Evolutionary conservation across 1,284 basidiomycete species (phyloP).

Genomic region (Sporisorium sorghi): DNA sequence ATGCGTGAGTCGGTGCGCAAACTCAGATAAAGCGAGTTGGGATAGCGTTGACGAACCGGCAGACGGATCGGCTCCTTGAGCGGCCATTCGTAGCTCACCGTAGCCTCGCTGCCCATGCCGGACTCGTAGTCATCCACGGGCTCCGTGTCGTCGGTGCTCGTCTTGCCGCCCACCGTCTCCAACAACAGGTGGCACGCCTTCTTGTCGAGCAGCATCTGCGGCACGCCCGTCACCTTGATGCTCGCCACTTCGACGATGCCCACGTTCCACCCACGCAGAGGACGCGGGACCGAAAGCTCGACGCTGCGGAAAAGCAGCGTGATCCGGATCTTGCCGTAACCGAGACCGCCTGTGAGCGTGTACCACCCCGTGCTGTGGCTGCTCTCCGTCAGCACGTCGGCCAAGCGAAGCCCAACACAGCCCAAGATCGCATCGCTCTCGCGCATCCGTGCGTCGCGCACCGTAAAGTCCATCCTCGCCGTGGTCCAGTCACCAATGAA

Average conservation of each 20-base stretch:
- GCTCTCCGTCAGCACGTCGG: slow-evolving; percentile 50
- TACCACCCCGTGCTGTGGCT: slow-evolving; percentile 53
- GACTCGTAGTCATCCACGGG: slow-evolving; percentile 43
- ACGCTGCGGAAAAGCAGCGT: slow-evolving; percentile 60
- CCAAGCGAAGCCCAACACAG: slow-evolving; percentile 54
- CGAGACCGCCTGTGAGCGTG: slow-evolving; percentile 58
- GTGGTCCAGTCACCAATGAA: slow-evolving; percentile 58
- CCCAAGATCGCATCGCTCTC: slow-evolving; percentile 62
- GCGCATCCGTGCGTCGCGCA: slow-evolving; percentile 59
- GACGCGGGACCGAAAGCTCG: slow-evolving; percentile 55
- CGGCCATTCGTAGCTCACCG: slow-evolving; percentile 45
- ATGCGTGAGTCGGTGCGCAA: slow-evolving; percentile 57
- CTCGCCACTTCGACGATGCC: slow-evolving; percentile 56
- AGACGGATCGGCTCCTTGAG: slow-evolving; percentile 46
- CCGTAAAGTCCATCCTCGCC: slow-evolving; percentile 58
- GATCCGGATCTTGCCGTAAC: slow-evolving; percentile 61
- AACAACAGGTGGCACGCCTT: slow-evolving; percentile 49
- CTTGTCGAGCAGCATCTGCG: slow-evolving; percentile 42
- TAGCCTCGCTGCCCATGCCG: slow-evolving; percentile 34
- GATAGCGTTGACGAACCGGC: slow-evolving; percentile 51
- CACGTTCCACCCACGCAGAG: slow-evolving; percentile 62
- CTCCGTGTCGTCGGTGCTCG: slow-evolving; percentile 39
- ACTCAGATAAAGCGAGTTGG: slow-evolving; percentile 46
- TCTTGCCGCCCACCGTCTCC: slow-evolving; percentile 57
- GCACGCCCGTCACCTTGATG: slow-evolving; percentile 44